Conservation (phyloP, 2,329 filamentous ascomycete genomes). For the Botryotinia convoluta region DNA sequence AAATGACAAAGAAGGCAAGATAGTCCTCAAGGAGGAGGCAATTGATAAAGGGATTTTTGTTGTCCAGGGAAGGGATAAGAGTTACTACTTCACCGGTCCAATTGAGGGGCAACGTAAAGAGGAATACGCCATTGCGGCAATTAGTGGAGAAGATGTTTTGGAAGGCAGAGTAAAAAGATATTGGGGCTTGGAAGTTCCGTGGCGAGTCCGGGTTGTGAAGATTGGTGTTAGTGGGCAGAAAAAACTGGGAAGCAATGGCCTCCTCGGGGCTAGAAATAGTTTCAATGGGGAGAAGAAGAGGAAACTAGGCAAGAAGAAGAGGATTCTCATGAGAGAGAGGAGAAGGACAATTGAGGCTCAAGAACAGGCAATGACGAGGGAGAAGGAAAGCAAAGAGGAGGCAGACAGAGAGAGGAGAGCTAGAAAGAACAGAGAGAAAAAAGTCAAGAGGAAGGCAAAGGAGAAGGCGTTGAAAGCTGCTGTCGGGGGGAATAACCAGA, state of each 20-base stretch:
- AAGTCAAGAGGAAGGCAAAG: conserved; percentile 57
- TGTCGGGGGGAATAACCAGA: not conserved
- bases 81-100: conserved; percentile 49
- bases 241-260: conserved; percentile 27
- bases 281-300: conserved; percentile 38
- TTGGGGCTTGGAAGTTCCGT: conserved; percentile 61
- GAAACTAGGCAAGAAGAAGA: conserved; percentile 57
- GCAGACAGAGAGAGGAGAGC: conserved; percentile 60
- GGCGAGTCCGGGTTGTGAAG: conserved; percentile 51
- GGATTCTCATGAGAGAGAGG: conserved; percentile 50
- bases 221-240: conserved; percentile 32
- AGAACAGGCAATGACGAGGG: conserved; percentile 41
- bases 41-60: conserved; percentile 44
- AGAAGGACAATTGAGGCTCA: conserved; percentile 41
- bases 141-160: conserved; percentile 53
- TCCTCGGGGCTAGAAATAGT: conserved; percentile 17
- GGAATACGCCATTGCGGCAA: conserved; percentile 47
- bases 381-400: conserved; percentile 51
- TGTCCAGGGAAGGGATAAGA: conserved; percentile 43
- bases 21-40: conserved; percentile 48
- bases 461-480: conserved; percentile 52
- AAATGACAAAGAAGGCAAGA: conserved; percentile 41
- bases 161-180: conserved; percentile 44
- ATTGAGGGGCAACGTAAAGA: conserved; percentile 41
- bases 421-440: conserved; percentile 58